Percentiles rank a stretch among this genome's conserved stretches.
Conservation (phyloP, 2,329 filamentous ascomycete species). For the Ilyonectria robusta region DNA sequence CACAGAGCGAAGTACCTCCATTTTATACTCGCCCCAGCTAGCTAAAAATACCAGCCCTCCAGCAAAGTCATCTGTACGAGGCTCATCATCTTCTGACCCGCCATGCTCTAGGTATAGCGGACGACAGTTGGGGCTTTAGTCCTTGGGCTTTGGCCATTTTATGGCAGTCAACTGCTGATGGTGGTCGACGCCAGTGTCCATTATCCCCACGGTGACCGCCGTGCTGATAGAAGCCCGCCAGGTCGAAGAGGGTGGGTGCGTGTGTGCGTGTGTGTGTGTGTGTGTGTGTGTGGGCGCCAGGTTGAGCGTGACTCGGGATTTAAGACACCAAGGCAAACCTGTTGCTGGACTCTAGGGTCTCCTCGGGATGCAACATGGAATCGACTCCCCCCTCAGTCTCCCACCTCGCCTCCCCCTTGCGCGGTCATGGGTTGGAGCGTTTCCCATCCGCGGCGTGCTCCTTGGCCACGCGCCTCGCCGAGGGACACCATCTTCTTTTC, state of each 20-base stretch:
- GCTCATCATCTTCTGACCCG: conserved; percentile 42
- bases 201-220: conserved; percentile 17
- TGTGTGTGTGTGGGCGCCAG: conserved; percentile 43
- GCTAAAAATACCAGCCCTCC: conserved; percentile 47
- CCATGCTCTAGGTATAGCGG: conserved; percentile 39
- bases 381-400: conserved; percentile 36
- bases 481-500: conserved; percentile 39
- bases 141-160: conserved; percentile 7
- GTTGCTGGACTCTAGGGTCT: conserved; percentile 41
- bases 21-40: conserved; percentile 47
- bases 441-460: conserved; percentile 27
- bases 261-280: conserved; percentile 44
- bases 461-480: conserved; percentile 43
- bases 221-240: conserved; percentile 1
- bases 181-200: conserved; percentile 16
- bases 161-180: conserved; percentile 13
- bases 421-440: conserved; percentile 29
- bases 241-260: conserved; percentile 19
- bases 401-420: conserved; percentile 36
- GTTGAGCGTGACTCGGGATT: conserved; percentile 55
- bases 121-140: not conserved
- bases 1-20: conserved; percentile 35
- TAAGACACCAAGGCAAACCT: conserved; percentile 55
- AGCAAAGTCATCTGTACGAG: conserved; percentile 46
- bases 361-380: conserved; percentile 49